Conservation (phyloP, 1,284 basidiomycete species). For the Ceratobasidium sp. region DNA sequence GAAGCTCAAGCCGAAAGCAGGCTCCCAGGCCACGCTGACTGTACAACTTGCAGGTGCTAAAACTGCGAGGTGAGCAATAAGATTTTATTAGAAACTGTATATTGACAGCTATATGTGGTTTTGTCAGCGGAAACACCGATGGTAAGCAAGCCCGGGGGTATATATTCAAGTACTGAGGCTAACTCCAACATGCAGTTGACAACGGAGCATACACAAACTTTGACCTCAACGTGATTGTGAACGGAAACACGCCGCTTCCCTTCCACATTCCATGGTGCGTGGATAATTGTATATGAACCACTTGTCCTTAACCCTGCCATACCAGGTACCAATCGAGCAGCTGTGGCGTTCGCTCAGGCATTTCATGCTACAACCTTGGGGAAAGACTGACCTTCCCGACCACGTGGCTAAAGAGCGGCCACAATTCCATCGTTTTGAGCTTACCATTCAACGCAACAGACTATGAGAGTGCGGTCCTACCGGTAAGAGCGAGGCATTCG, state of each 20-base stretch:
- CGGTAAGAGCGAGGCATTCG: background rate
- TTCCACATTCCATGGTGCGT: conserved; percentile 49
- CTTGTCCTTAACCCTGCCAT: background rate
- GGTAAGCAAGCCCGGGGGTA: conserved; percentile 19
- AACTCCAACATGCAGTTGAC: conserved; percentile 50
- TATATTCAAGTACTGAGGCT: conserved; percentile 42
- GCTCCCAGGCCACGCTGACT: conserved; percentile 29
- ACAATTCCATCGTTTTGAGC: conserved; percentile 50
- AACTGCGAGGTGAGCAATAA: conserved; percentile 32
- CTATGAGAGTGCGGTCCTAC: conserved; percentile 25
- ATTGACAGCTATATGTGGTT: conserved; percentile 7
- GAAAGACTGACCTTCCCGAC: conserved; percentile 50
- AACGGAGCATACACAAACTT: conserved; percentile 51
- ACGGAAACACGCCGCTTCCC: conserved; percentile 49
- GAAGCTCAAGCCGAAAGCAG: conserved; percentile 33
- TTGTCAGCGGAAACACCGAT: conserved; percentile 34
- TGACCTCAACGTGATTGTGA: conserved; percentile 50
- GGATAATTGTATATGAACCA: background rate
- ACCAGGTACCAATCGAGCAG: conserved; percentile 51
- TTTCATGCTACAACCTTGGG: conserved; percentile 50
- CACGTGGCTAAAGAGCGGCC: conserved; percentile 45
- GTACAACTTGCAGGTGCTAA: conserved; percentile 40
- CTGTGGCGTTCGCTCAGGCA: conserved; percentile 50
- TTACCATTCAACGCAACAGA: conserved; percentile 52
- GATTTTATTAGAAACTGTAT: background rate